A percentile compares a stretch with the other conserved stretches of the same genome.
These are phyloP conservation scores for Hypoxylon sp. DNA, from an alignment of 2,329 filamentous ascomycete species.

Conservation along the genomic window DNA sequence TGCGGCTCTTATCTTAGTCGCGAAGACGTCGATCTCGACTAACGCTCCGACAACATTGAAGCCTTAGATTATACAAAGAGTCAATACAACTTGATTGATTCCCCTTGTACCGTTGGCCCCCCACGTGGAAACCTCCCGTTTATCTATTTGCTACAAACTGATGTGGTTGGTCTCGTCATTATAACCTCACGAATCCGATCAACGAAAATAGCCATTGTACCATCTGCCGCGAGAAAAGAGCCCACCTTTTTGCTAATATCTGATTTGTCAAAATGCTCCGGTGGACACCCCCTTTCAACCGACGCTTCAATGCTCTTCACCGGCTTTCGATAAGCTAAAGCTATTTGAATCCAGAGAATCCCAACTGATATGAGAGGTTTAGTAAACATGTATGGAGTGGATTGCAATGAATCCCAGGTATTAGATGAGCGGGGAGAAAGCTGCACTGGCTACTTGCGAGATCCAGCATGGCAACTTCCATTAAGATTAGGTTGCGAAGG, in stretches of 20 bases:
- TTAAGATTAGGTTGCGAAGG: background rate
- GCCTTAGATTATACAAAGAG: constrained; percentile 1
- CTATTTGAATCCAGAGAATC: constrained; percentile 4
- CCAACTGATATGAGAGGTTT: constrained; percentile 28
- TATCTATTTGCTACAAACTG: constrained; percentile 47
- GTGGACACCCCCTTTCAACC: constrained; percentile 12
- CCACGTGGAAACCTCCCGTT: constrained; percentile 47
- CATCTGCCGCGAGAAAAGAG: constrained; percentile 11
- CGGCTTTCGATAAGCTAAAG: constrained; percentile 10
- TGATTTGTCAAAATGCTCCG: constrained; percentile 18
- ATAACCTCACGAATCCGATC: constrained; percentile 29
- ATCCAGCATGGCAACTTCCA: constrained; percentile 17
- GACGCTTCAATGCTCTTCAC: constrained; percentile 11
- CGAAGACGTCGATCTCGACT: constrained; percentile 24
- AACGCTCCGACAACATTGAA: background rate
- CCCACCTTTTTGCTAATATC: constrained; percentile 20
- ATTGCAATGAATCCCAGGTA: constrained; percentile 32
- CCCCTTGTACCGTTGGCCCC: constrained; percentile 32
- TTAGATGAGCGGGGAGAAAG: constrained; percentile 21
- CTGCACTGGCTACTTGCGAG: constrained; percentile 19
- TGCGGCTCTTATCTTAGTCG: constrained; percentile 40
- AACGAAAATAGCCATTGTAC: constrained; percentile 24
- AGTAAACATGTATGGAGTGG: constrained; percentile 32
- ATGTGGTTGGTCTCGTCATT: constrained; percentile 38
- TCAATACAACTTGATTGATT: constrained; percentile 26